Evolutionary conservation across 805 yeast genomes (phyloP), one percentile per base, ranked within the genome.

Genomic region (Wickerhamomyces xylosicus): DNA sequence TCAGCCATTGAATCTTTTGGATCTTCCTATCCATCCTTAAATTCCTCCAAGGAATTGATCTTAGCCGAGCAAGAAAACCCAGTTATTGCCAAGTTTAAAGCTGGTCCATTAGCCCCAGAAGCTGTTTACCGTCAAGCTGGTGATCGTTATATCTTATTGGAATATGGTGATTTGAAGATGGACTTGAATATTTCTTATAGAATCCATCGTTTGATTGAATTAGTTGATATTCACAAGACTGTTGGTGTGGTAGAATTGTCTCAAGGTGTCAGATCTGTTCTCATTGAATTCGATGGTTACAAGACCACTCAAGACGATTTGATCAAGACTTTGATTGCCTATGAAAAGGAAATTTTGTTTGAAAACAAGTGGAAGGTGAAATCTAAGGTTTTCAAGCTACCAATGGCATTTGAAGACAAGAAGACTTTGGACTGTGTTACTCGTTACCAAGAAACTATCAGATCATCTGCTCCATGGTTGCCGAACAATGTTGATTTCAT

Each of bases 401-500:
- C 98, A 45, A 83, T 92, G 89, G 96, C 95, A 0, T 92, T 92
- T 58, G 98, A 90, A 66, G 98, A 92, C 58, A 66, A 79, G 47
- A 76, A 82, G 63, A 87, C 96, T 2, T 64, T 90, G 52, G 90
- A 77, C 43, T 95, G 97, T 31, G 97, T 89, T 31, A 73, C 75
- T 45, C 75, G 98, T 61, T 90, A 90, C 61, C 77, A 79, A 58
- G 97, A 90, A 64, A 92, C 98, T 8, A 89, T 92, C 52, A 74
- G 97, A 52, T 70, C 90, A 17, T 75, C 75, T 37, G 98, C 97
- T 7, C 97, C 97, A 33, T 90, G 97, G 97, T 71, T 90, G 53
- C 98, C 98, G 47, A 90, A 87, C 67, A 90, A 90, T 54, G 96
- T 92, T 45, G 98, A 90, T 59, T 90, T 92, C 64, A 75, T 90